Base-by-base conservation (phyloP, 2,329 filamentous ascomycete genomes). In the Cladosporium cucumerinum region DNA sequence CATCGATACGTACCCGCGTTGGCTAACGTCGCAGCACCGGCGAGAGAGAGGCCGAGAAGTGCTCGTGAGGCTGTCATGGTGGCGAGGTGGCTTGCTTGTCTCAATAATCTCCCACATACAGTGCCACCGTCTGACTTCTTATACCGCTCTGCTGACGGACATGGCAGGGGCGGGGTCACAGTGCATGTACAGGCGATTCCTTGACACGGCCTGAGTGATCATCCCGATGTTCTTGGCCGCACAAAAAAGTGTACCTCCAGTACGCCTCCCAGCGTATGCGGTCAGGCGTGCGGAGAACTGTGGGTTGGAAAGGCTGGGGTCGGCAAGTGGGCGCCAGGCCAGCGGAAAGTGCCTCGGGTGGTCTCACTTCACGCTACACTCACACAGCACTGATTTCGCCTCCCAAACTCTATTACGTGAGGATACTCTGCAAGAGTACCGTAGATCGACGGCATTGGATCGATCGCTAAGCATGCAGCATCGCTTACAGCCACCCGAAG, bases 21-120 rank as follows among this genome's bases (percentile, higher is more conserved):
- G 23, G 60, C 60, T 18, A 62, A 62, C 23, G 60, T 52, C 21
- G 49, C 60, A 23, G 39, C 49, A 36, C 60, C 54, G 32, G 60
- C 60, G 28, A 62, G 23, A 39, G 60, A 62, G 10, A 62, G 60
- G 11, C 60, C 60, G 26, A 62, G 60, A 46, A 62, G 60, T 34
- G 34, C 34, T 28, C 49, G 49, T 30, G 60, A 46, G 49, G 58
- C 58, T 30, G 26, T 46, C 48, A 62, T 62, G 26, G 43, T 51
- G 23, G 48, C 21, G 32, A 36, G 34, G 34, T 23, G 30, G 36
- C 32, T 46, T 36, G 60, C 60, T 54, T 30, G 51, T 54, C 51
- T 54, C 28, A 54, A 21, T 21, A 5, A 34, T 5, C 57, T 12
- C 26, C 32, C 46, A 46, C 18, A 32, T 4, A 2, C 34, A n/a